Percentiles rank a stretch among this genome's conserved stretches.
Conservation (phyloP, 2,329 filamentous ascomycete species). For the Ceratocystis ficicola region DNA sequence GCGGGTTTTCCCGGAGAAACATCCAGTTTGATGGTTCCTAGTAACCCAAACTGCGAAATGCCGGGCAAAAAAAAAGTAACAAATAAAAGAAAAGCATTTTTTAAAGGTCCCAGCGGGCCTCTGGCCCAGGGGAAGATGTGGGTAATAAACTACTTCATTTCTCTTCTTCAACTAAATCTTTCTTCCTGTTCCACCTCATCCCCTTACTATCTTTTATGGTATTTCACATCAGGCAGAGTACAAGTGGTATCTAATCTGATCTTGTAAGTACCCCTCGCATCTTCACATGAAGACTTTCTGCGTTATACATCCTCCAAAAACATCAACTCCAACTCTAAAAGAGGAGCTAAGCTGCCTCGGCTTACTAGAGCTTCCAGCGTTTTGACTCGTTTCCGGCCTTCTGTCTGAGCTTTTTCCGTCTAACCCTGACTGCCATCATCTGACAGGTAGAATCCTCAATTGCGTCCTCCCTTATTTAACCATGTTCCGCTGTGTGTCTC, state of each 20-base stretch:
- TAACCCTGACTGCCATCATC: slow-evolving; percentile 14
- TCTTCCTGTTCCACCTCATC: not conserved
- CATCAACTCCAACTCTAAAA: slow-evolving; percentile 8
- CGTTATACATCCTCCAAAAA: not conserved
- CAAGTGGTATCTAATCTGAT: not conserved
- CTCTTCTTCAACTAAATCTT: not conserved
- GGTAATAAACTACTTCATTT: not conserved
- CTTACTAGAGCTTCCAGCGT: slow-evolving; percentile 9
- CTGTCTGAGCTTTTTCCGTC: slow-evolving; percentile 15
- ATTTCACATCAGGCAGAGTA: not conserved
- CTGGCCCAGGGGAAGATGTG: not conserved
- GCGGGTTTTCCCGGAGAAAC: slow-evolving; percentile 8
- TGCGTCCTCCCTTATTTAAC: slow-evolving; percentile 10
- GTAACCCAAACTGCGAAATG: not conserved
- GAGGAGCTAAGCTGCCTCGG: slow-evolving; percentile 10
- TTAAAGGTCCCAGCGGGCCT: not conserved
- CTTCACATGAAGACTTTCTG: slow-evolving; percentile 3
- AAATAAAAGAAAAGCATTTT: not conserved
- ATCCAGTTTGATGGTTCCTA: not conserved
- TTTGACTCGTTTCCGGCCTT: slow-evolving; percentile 15
- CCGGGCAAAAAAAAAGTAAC: not conserved
- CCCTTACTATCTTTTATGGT: not conserved
- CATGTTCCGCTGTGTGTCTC: slow-evolving; percentile 22
- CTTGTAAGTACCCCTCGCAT: slow-evolving; percentile 1
- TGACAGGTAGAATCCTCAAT: slow-evolving; percentile 18